These are phyloP conservation scores for Fusarium clavum DNA, from an alignment of 2,329 filamentous ascomycete genomes.

Conservation along the genomic window DNA sequence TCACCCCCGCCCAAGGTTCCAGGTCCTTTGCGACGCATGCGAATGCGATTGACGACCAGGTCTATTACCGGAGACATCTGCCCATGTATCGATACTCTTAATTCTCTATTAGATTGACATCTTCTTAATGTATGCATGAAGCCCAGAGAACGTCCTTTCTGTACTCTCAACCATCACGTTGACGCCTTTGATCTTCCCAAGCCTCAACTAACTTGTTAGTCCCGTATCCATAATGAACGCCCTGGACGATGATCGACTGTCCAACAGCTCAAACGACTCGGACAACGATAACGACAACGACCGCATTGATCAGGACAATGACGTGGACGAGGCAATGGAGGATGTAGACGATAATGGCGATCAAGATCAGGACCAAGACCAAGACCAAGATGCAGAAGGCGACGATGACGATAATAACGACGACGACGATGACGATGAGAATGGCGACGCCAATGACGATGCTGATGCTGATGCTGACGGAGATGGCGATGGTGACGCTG, in stretches of 20 bases:
- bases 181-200: background rate
- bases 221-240: constrained; percentile 28
- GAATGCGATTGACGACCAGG: background rate
- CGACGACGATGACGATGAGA: constrained; percentile 53
- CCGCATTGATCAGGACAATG: constrained; percentile 51
- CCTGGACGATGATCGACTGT: constrained; percentile 43
- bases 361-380: constrained; percentile 41
- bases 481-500: constrained; percentile 57
- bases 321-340: constrained; percentile 70
- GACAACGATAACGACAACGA: constrained; percentile 50
- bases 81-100: constrained; percentile 8
- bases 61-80: background rate
- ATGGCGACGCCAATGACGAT: constrained; percentile 52
- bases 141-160: background rate
- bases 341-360: constrained; percentile 57
- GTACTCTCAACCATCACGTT: background rate
- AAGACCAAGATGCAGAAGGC: constrained; percentile 45
- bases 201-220: background rate
- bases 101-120: background rate
- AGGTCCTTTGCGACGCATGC: constrained; percentile 16
- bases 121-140: background rate
- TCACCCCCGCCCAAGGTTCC: background rate
- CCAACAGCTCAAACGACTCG: constrained; percentile 43
- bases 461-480: constrained; percentile 52
- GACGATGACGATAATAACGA: constrained; percentile 42